These are phyloP conservation scores for Phytophthora foliorum DNA, from an alignment of 352 stramenopile genomes.

Conservation along the genomic window DNA sequence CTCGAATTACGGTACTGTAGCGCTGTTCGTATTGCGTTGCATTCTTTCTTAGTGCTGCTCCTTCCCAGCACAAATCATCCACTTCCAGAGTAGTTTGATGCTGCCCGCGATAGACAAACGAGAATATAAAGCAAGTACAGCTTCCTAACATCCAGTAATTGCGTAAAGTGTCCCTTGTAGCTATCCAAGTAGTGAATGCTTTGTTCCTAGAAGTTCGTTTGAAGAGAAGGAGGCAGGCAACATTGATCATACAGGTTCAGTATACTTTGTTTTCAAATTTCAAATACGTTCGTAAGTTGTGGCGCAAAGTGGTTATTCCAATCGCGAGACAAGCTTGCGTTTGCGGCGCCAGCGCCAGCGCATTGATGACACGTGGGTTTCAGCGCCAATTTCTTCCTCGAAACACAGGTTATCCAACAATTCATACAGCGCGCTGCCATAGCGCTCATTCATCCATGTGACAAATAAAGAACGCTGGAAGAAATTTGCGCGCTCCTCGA, in stretches of 20 bases:
- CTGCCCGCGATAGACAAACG: too few relatives aligned
- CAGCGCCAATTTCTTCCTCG: constrained; percentile 79
- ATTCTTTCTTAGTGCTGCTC: too few relatives aligned
- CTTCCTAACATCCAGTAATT: too few relatives aligned
- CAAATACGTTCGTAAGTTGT: background rate
- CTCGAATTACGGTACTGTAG: too few relatives aligned
- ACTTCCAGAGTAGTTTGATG: too few relatives aligned
- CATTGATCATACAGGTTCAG: background rate
- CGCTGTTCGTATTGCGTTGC: too few relatives aligned
- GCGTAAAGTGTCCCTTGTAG: too few relatives aligned
- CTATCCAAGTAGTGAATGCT: too few relatives aligned
- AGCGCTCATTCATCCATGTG: constrained; percentile 87
- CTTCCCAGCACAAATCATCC: too few relatives aligned
- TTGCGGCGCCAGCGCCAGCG: constrained; percentile 91
- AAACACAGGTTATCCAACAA: constrained; percentile 90
- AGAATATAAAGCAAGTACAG: too few relatives aligned
- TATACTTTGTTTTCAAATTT: constrained; percentile 8
- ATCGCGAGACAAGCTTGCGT: constrained; percentile 83
- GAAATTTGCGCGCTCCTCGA: constrained; percentile 66
- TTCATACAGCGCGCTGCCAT: constrained; percentile 86
- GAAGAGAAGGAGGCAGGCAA: too few relatives aligned
- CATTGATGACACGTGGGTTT: constrained; percentile 87
- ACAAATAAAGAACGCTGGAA: constrained; percentile 79
- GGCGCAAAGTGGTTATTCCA: constrained; percentile 54
- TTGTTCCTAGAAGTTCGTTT: too few relatives aligned